These are phyloP conservation scores for Vickermania ingenoplastis DNA, from an alignment of 208 protist species.

Conservation along the genomic window DNA sequence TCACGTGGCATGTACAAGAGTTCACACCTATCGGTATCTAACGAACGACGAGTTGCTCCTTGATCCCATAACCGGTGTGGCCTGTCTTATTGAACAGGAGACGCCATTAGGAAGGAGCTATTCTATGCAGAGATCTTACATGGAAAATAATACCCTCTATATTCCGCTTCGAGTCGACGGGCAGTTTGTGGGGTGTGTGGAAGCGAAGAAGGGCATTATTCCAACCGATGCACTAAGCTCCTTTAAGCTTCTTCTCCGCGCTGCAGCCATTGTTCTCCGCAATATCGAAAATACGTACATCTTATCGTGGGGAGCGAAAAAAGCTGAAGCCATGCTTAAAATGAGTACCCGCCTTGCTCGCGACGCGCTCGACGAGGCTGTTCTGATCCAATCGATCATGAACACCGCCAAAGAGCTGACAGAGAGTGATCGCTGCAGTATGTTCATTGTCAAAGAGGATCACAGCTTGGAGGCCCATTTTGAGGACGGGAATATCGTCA, in stretches of 20 bases:
- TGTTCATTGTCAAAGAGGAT: conserved; percentile 52
- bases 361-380: conserved; percentile 65
- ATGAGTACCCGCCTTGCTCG: conserved; percentile 73
- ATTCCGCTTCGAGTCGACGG: conserved; percentile 37
- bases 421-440: conserved; percentile 62
- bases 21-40: conserved; percentile 32
- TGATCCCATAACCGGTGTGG: conserved; percentile 53
- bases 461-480: conserved; percentile 53
- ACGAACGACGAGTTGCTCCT: conserved; percentile 35
- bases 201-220: conserved; percentile 19
- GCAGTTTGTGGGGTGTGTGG: conserved; percentile 50
- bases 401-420: conserved; percentile 61
- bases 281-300: conserved; percentile 10
- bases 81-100: conserved; percentile 26
- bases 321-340: conserved; percentile 64
- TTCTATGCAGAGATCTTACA: conserved; percentile 19
- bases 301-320: conserved; percentile 26
- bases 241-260: conserved; percentile 17
- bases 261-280: conserved; percentile 12
- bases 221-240: background rate
- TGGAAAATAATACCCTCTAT: conserved; percentile 42
- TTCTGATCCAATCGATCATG: conserved; percentile 69
- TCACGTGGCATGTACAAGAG: conserved; percentile 9
- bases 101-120: conserved; percentile 44
- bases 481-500: conserved; percentile 57